Base-by-base conservation (phyloP, 106 monocot species). In the Apostasia shenzhenica region DNA sequence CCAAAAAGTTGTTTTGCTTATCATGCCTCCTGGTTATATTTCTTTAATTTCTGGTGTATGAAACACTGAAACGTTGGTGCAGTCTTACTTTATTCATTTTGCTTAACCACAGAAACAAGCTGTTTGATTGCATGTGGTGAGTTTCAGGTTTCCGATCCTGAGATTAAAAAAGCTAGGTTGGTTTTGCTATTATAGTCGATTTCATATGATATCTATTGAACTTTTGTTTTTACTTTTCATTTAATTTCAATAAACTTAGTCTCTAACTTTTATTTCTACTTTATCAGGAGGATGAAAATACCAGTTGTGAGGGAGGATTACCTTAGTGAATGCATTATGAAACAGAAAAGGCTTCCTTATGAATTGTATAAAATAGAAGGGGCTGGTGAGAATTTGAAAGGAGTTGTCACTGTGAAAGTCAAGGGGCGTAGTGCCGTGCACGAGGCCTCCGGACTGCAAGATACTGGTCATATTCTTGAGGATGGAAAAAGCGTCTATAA, bases 391-490 rank as follows among this genome's bases (percentile, higher is more conserved):
- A 67, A 68, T 57, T 66, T 71, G 55, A 81, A 63, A 73, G 68
- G 82, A 52, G 81, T 69, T 57, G 79, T 99, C 43, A 93, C 92
- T 60, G 99, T 99, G 59, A 99, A 92, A 85, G 99, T 99, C 11
- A 99, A 93, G 69, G 99, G 92, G 5, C 77, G 69, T 48, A 99
- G 99, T 83, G 90, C 99, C 39, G 99, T 99, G 43, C 99, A 99
- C 66, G 99, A 90, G 68, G 57, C 92, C n/a, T 99, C 97, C 77
- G 92, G 90, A 53, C 64, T 99, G 63, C 99, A 99, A 70, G 90
- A 99, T 53, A 70, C 83, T 2, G 71, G 92, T 45, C 99, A 99
- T 79, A 92, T 99, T 74, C 83, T 93, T 77, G 99, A 90, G 68
- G 90, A 83, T 73, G 99, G 87, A 10, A 99, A 87, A 53, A 93